Evolutionary conservation across 2,329 filamentous ascomycete species (phyloP).

Genomic region (Tothia fuscella): DNA sequence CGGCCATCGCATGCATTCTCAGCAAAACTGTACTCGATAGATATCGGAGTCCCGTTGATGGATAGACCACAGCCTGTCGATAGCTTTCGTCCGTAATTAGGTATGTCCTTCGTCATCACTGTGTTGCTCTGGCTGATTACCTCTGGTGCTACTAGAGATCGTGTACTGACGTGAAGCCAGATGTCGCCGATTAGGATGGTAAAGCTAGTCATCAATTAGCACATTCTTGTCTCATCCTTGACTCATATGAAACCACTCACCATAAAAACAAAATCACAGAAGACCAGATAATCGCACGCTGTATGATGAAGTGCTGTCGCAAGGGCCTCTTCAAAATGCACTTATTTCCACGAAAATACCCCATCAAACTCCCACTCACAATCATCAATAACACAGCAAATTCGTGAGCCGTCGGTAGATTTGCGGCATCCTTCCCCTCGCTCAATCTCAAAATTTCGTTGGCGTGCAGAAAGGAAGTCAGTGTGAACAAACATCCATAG

Average conservation of each 20-base stretch:
- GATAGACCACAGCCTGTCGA: not conserved
- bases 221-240: not conserved
- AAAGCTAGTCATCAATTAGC: not conserved
- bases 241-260: not conserved
- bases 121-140: not conserved
- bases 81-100: slow-evolving; percentile 1
- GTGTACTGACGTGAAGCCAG: not conserved
- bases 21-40: not conserved
- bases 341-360: not conserved
- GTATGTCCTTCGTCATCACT: not conserved
- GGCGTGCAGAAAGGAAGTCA: not conserved
- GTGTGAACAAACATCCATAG: not conserved
- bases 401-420: not conserved
- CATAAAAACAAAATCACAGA: not conserved
- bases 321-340: not conserved
- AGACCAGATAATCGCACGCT: not conserved
- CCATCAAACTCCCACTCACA: not conserved
- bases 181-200: not conserved
- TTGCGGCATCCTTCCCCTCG: not conserved
- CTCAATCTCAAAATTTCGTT: not conserved
- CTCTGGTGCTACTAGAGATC: not conserved
- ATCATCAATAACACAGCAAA: not conserved
- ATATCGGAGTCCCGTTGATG: not conserved
- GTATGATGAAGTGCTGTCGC: not conserved
- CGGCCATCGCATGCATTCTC: too few species aligned